phyloP scores from a whole-genome alignment of 2,329 filamentous ascomycete species.

The Pseudogymnoascus sp. region DNA sequence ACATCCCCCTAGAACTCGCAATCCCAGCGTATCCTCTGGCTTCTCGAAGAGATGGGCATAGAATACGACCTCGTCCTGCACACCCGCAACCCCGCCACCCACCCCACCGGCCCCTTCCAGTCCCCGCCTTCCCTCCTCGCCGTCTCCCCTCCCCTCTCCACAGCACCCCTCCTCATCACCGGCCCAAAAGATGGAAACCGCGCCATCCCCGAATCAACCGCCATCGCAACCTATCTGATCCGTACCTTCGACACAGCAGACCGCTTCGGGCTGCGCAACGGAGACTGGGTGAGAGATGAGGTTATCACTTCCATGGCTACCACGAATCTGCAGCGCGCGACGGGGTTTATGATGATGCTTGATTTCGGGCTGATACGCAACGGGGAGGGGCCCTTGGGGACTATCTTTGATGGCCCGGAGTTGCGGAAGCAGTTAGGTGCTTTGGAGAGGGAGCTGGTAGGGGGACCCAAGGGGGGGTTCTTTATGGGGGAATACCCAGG shows the following conservation, averaged over 20 bases:
- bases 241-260: conserved; percentile 24
- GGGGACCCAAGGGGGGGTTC: conserved; percentile 16
- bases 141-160: conserved; percentile 76
- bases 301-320: conserved; percentile 23
- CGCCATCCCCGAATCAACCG: conserved; percentile 25
- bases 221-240: conserved; percentile 27
- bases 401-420: conserved; percentile 17
- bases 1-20: conserved; percentile 49
- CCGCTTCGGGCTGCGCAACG: conserved; percentile 18
- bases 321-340: conserved; percentile 20
- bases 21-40: conserved; percentile 60
- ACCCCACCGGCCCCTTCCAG: conserved; percentile 29
- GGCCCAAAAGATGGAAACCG: conserved; percentile 16
- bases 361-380: conserved; percentile 16
- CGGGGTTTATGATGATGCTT: conserved; percentile 22
- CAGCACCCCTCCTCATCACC: conserved; percentile 60
- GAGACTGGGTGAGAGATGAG: conserved; percentile 26
- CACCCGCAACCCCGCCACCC: conserved; percentile 44
- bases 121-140: conserved; percentile 63
- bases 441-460: conserved; percentile 21
- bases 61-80: conserved; percentile 72
- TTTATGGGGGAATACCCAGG: conserved; percentile 27
- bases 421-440: conserved; percentile 18
- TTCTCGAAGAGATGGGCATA: conserved; percentile 60
- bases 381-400: conserved; percentile 14